phyloP scores from a whole-genome alignment of 2,329 filamentous ascomycete genomes.

The Cordyceps cicadae region DNA sequence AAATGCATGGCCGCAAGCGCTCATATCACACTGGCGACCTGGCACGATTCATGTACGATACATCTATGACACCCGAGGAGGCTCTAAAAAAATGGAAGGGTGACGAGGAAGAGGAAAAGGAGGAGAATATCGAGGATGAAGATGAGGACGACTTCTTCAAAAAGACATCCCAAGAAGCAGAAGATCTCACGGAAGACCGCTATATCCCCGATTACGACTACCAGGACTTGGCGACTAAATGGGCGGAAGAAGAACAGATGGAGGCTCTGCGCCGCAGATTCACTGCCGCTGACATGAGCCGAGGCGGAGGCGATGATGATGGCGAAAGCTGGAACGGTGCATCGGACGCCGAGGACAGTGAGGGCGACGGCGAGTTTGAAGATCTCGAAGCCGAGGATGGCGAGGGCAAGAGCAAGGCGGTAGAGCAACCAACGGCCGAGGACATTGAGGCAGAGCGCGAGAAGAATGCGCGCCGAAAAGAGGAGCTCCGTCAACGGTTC shows the following conservation, averaged over 20 bases:
- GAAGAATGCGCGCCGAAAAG: slow-evolving; percentile 83
- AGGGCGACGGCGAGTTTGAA: slow-evolving; percentile 46
- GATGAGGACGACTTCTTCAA: slow-evolving; percentile 59
- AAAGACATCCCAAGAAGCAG: slow-evolving; percentile 53
- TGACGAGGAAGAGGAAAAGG: slow-evolving; percentile 44
- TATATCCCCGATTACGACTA: slow-evolving; percentile 74
- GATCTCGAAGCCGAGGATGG: slow-evolving; percentile 63
- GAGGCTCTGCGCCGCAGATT: slow-evolving; percentile 69
- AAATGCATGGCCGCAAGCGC: slow-evolving; percentile 59
- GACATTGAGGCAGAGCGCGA: slow-evolving; percentile 80
- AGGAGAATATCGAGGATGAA: slow-evolving; percentile 51
- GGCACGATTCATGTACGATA: slow-evolving; percentile 81
- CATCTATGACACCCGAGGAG: slow-evolving; percentile 63
- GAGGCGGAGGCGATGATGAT: slow-evolving; percentile 30
- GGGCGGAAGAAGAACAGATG: slow-evolving; percentile 71
- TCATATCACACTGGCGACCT: slow-evolving; percentile 75
- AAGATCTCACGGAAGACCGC: slow-evolving; percentile 71
- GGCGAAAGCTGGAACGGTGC: slow-evolving; percentile 45
- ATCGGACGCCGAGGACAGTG: slow-evolving; percentile 40
- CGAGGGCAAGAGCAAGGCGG: slow-evolving; percentile 26
- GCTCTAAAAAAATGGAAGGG: slow-evolving; percentile 76
- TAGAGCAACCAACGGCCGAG: slow-evolving; percentile 35
- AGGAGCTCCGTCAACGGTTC: slow-evolving; percentile 88
- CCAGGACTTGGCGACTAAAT: slow-evolving; percentile 71
- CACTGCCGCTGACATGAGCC: slow-evolving; percentile 54